A percentile compares a stretch with the other conserved stretches of the same genome.
phyloP scores from a whole-genome alignment of 1,284 basidiomycete species.

The Heterobasidion irregulare region DNA sequence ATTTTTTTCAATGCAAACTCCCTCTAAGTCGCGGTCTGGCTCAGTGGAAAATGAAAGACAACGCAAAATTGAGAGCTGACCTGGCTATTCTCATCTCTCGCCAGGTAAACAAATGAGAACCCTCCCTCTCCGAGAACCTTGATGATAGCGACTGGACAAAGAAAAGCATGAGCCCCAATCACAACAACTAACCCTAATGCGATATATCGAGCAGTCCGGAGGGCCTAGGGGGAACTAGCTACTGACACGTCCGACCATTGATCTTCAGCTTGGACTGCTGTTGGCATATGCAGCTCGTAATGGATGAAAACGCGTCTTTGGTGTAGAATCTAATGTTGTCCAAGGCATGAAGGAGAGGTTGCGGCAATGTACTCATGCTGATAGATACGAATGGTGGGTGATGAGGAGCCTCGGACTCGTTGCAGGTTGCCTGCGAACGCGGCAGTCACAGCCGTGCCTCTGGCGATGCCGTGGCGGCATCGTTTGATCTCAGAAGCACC shows the following conservation, averaged over 20 bases:
- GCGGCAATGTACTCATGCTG: slow-evolving; percentile 9
- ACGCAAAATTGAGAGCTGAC: slow-evolving; percentile 26
- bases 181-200: background rate
- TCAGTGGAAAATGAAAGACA: background rate
- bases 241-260: slow-evolving; percentile 84
- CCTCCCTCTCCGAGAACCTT: slow-evolving; percentile 91
- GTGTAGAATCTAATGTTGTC: slow-evolving; percentile 65
- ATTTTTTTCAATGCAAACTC: slow-evolving; percentile 95
- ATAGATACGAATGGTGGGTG: background rate
- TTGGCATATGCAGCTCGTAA: slow-evolving; percentile 74
- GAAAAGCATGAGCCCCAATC: background rate
- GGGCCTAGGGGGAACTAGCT: background rate
- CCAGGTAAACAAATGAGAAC: slow-evolving; percentile 91
- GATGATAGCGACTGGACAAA: slow-evolving; percentile 66
- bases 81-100: slow-evolving; percentile 79
- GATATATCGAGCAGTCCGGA: background rate
- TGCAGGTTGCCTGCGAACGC: too few species aligned
- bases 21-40: slow-evolving; percentile 33
- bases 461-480: too few species aligned
- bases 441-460: too few species aligned
- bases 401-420: too few species aligned
- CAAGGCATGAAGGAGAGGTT: slow-evolving; percentile 28
- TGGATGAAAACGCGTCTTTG: slow-evolving; percentile 72
- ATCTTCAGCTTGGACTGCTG: slow-evolving; percentile 84
- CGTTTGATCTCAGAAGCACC: too few species aligned